Evolutionary conservation across 2,329 filamentous ascomycete genomes (phyloP).

Genomic region (Colletotrichum caudatum): DNA sequence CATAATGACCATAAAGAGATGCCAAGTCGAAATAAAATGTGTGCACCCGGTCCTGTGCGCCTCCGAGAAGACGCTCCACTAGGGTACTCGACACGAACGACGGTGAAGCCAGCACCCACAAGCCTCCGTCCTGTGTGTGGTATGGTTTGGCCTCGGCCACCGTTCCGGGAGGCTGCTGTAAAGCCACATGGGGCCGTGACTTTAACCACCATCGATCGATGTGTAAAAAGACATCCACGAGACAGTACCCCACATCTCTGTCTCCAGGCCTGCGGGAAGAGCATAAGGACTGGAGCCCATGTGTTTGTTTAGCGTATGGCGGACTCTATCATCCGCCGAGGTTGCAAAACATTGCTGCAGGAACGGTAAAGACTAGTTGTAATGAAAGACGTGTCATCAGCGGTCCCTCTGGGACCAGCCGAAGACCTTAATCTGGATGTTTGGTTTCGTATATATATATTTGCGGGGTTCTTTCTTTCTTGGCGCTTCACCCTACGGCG

Average conservation of each 20-base stretch:
- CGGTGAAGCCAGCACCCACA: not conserved
- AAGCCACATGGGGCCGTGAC: conserved; percentile 12
- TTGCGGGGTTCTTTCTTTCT: not conserved
- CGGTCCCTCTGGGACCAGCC: conserved; percentile 5
- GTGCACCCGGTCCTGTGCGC: not conserved
- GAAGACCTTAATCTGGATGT: not conserved
- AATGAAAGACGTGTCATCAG: conserved; percentile 11
- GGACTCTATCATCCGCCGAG: conserved; percentile 9
- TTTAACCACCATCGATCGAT: conserved; percentile 3
- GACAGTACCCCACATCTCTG: conserved; percentile 16
- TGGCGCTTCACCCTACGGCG: conserved; percentile 63
- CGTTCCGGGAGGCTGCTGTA: conserved; percentile 3
- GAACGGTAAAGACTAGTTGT: conserved; percentile 7
- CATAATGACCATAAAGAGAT: conserved; percentile 15
- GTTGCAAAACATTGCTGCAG: conserved; percentile 5
- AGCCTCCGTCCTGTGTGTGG: not conserved
- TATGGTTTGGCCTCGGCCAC: not conserved
- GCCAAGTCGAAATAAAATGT: not conserved
- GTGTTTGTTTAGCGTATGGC: conserved; percentile 7
- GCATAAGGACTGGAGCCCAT: conserved; percentile 31
- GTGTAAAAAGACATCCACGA: conserved; percentile 15
- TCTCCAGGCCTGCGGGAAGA: conserved; percentile 37
- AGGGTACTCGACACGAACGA: conserved; percentile 1
- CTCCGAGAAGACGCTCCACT: not conserved
- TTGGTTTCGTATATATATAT: too few relatives aligned